Base-by-base conservation (phyloP, 192 early-diverging fungal species). In the Spizellomyces sp. region DNA sequence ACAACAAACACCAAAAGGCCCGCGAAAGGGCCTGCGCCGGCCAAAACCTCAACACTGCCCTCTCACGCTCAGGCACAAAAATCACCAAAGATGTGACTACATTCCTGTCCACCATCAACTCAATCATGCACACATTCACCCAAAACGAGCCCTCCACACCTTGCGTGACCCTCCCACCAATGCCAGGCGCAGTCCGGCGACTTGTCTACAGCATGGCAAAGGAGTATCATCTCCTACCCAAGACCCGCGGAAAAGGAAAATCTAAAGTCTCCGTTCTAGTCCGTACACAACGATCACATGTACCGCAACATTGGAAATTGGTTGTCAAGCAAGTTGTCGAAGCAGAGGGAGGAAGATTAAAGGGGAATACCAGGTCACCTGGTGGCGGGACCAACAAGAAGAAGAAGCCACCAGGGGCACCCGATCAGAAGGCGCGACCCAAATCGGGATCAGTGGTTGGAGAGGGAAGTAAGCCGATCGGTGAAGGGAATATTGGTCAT, bases 401-500 rank as follows among this genome's bases (percentile, higher is more conserved):
- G 22, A 15, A 45, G 2, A 69, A 45, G 36, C 15, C 48, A 14
- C 74, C 73, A 12, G 77, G 75, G 7, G 57, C 74, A 21, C 68
- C 75, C 7, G 70, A 75, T 55, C 57, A 75, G 27, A n/a, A 43
- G 10, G 74, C 77, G 21, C 43, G 58, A 22, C 65, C 75, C 8
- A 57, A 69, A 44, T 43, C 74, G 64, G 88, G 89, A 5, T 75
- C 82, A 9, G 78, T 90, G 5, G 88, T 92, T 19, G 90, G 84
- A 9, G 73, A 76, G 5, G 72, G 77, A 19, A 83, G 83, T 0
- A 75, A 75, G 12, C 82, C 85, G 36, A 85, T 92, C 59, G 80
- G 69, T 52, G 75, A 81, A 9, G 70, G 77, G 7, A 92, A 92
- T 62, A 55, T 88, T 43, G 90, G 90, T 5, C 88, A 90, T 65